These are phyloP conservation scores for Nicotiana obtusifolia DNA, from an alignment of 257 asterid genomes.

Conservation along the genomic window DNA sequence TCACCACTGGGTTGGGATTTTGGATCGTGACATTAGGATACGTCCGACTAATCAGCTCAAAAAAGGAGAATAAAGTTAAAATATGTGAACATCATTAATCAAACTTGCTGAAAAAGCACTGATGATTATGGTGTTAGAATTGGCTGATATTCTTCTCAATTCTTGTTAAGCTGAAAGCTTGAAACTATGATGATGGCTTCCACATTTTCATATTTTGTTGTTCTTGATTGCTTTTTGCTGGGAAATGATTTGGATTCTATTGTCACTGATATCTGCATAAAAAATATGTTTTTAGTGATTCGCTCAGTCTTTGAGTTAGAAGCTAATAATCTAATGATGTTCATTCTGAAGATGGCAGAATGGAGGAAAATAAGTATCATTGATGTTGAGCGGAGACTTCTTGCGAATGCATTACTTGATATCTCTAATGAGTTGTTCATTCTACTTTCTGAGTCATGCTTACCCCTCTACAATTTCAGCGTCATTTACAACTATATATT, in stretches of 20 bases:
- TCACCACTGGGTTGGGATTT: too few relatives aligned
- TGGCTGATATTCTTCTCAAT: too few relatives aligned
- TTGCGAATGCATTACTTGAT: conserved; percentile 56
- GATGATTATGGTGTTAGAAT: too few relatives aligned
- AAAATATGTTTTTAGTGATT: too few relatives aligned
- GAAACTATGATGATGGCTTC: neutral
- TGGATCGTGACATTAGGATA: too few relatives aligned
- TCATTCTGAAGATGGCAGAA: conserved; percentile 35
- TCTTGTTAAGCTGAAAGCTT: too few relatives aligned
- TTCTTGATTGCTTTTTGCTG: neutral
- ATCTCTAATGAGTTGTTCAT: conserved; percentile 49
- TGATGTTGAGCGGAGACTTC: conserved; percentile 58
- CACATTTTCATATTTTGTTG: neutral
- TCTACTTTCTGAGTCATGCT: conserved; percentile 59
- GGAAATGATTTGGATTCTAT: neutral
- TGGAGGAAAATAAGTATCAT: conserved; percentile 69
- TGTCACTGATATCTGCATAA: neutral
- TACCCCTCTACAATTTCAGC: conserved; percentile 49
- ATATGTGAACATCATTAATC: too few relatives aligned
- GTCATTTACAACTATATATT: conserved; percentile 36
- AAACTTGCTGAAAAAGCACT: too few relatives aligned
- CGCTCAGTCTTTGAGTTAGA: too few relatives aligned
- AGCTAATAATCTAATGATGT: neutral
- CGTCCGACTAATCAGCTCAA: too few relatives aligned
- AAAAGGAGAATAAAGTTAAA: too few relatives aligned